phyloP scores from a whole-genome alignment of 495 filamentous ascomycete genomes.

The Podospora fimiseda region DNA sequence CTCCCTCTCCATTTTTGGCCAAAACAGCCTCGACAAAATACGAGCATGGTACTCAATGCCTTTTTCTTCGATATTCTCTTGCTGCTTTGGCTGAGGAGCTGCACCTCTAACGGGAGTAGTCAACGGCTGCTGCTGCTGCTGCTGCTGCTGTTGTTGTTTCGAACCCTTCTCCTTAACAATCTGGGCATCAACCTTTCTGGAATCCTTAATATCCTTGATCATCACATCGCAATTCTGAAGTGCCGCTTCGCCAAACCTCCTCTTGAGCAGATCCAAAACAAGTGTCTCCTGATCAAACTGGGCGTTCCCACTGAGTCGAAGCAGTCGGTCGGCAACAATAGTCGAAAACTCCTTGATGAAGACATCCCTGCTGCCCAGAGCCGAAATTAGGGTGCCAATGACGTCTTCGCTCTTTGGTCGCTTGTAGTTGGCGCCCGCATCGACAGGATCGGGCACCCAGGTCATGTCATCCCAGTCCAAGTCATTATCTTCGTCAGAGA shows the following conservation, averaged over 20 bases:
- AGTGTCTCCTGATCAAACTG: conserved; percentile 66
- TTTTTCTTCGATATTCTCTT: conserved; percentile 12
- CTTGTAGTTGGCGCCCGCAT: conserved; percentile 86
- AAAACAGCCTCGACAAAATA: conserved; percentile 89
- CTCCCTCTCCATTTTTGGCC: conserved; percentile 77
- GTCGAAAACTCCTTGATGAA: conserved; percentile 91
- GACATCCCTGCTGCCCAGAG: conserved; percentile 78
- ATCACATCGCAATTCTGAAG: conserved; percentile 94
- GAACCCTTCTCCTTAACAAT: conserved; percentile 41
- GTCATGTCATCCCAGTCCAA: conserved; percentile 84
- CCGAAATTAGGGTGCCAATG: conserved; percentile 80
- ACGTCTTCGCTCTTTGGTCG: conserved; percentile 85
- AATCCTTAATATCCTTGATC: conserved; percentile 90
- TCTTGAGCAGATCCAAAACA: conserved; percentile 81
- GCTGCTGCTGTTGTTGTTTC: background rate
- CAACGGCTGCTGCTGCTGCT: background rate
- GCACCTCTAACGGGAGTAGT: conserved; percentile 7
- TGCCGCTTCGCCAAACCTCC: conserved; percentile 76
- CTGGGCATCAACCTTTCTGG: conserved; percentile 58
- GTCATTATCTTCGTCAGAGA: conserved; percentile 54
- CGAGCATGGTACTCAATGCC: conserved; percentile 57
- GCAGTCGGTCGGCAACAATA: conserved; percentile 73
- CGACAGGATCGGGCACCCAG: conserved; percentile 88
- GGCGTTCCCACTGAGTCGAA: conserved; percentile 66
- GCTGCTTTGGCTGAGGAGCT: conserved; percentile 14